A percentile compares a stretch with the other conserved stretches of the same genome.
These are phyloP conservation scores for Umbelopsis vinacea DNA, from an alignment of 192 early-diverging fungal genomes.

Conservation along the genomic window DNA sequence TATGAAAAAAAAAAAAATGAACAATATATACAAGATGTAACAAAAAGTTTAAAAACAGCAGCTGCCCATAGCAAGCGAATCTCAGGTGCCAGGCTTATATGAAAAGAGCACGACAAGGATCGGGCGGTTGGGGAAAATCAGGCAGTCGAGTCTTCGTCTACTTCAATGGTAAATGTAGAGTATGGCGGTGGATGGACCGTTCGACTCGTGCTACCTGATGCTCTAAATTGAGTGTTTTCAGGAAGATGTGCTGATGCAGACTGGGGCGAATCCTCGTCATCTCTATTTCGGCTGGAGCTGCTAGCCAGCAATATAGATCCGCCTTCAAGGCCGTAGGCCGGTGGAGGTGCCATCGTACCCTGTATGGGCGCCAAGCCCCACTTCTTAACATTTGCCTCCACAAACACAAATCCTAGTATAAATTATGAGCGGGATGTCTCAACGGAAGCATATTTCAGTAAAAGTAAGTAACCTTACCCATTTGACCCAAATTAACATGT, in stretches of 20 bases:
- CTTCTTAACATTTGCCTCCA: slow-evolving; percentile 83
- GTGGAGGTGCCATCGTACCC: slow-evolving; percentile 70
- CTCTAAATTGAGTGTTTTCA: not conserved
- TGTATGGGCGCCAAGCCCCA: slow-evolving; percentile 78
- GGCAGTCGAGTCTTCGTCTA: not conserved
- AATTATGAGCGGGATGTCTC: not conserved
- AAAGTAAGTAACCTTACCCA: slow-evolving; percentile 6
- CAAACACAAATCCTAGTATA: slow-evolving; percentile 74
- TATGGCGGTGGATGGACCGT: not conserved
- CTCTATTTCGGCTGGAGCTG: slow-evolving; percentile 1
- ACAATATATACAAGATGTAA: not conserved
- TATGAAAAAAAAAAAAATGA: not conserved
- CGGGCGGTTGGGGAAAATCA: too few relatives aligned
- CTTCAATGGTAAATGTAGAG: slow-evolving; percentile 1
- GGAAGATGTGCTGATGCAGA: not conserved
- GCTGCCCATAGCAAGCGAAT: not conserved
- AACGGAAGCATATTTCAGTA: not conserved
- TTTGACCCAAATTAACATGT: slow-evolving; percentile 78
- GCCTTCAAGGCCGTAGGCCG: slow-evolving; percentile 72
- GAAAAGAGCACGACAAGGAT: too few relatives aligned
- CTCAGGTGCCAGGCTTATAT: not conserved
- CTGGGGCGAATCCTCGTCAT: not conserved
- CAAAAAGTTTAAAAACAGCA: not conserved
- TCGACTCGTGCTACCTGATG: not conserved
- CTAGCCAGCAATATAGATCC: slow-evolving; percentile 63